Percentiles rank a stretch among this genome's conserved stretches.
Conservation (phyloP, 768 basidiomycete species). For the Tephrocybe sp. region DNA sequence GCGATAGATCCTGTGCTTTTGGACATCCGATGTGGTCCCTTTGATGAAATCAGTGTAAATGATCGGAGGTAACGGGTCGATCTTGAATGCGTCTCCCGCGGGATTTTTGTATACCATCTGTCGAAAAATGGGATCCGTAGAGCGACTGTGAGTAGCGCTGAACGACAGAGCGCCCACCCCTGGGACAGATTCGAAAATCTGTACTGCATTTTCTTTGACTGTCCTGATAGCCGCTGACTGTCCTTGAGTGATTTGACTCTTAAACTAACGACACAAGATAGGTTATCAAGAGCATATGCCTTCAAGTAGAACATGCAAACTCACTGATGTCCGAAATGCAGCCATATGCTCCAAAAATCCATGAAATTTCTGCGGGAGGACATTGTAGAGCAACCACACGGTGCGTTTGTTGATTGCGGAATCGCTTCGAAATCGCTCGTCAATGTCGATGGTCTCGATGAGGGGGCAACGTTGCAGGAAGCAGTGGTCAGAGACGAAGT, state of each 20-base stretch:
- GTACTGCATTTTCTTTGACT: background rate
- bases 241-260: background rate
- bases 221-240: background rate
- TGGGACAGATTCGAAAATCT: background rate
- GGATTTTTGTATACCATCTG: slow-evolving; percentile 23
- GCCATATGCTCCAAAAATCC: slow-evolving; percentile 17
- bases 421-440: no score
- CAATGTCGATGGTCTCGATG: background rate
- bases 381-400: background rate
- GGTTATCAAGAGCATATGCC: background rate
- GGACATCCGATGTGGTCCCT: no score
- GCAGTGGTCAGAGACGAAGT: no score
- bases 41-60: no score
- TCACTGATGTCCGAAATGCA: slow-evolving; percentile 32
- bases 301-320: slow-evolving; percentile 7
- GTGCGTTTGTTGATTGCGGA: background rate
- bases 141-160: background rate
- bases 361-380: background rate
- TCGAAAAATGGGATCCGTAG: slow-evolving; percentile 14
- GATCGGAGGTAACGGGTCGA: no score
- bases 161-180: no score
- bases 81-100: no score
- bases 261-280: slow-evolving; percentile 1
- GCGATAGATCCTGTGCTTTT: no score
- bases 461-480: background rate